Conservation (phyloP, 352 stramenopile genomes). For the Phytophthora quininea region DNA sequence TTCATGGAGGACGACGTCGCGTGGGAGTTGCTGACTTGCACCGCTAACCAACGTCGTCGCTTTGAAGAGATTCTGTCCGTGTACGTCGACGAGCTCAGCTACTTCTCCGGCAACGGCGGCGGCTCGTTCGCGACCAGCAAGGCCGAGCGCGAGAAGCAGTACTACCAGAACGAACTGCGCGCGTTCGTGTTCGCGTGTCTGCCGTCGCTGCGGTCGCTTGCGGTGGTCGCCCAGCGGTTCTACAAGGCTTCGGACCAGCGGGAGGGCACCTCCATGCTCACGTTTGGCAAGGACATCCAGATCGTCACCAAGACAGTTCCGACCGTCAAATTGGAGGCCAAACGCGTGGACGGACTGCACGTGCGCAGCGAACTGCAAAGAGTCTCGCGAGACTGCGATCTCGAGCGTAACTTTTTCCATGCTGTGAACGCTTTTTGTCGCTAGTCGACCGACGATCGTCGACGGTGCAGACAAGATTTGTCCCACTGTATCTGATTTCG, state of each 20-base stretch:
- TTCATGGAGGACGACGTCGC: conserved; percentile 71
- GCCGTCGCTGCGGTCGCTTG: conserved; percentile 29
- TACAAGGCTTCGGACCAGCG: conserved; percentile 43
- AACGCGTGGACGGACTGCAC: conserved; percentile 58
- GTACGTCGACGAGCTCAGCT: conserved; percentile 58
- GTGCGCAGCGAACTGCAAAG: conserved; percentile 54
- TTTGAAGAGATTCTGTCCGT: conserved; percentile 57
- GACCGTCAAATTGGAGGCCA: conserved; percentile 65
- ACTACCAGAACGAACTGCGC: conserved; percentile 72
- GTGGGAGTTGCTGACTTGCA: conserved; percentile 74
- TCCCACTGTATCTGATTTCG: conserved; percentile 31
- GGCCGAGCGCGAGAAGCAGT: conserved; percentile 42
- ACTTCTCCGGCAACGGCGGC: conserved; percentile 48
- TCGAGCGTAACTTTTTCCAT: too few species aligned
- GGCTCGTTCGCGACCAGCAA: conserved; percentile 40
- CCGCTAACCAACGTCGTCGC: conserved; percentile 36
- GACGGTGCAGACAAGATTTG: neutral
- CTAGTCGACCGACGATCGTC: neutral
- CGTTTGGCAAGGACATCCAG: conserved; percentile 71
- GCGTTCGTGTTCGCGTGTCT: conserved; percentile 47
- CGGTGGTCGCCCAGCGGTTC: conserved; percentile 69
- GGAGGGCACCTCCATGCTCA: conserved; percentile 55
- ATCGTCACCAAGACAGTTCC: conserved; percentile 55
- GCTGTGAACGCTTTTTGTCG: neutral
- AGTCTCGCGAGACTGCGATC: conserved; percentile 19